Evolutionary conservation across 257 asterid genomes (phyloP), one percentile per base, ranked within the genome.

Genomic region (Cordia subcordata): DNA sequence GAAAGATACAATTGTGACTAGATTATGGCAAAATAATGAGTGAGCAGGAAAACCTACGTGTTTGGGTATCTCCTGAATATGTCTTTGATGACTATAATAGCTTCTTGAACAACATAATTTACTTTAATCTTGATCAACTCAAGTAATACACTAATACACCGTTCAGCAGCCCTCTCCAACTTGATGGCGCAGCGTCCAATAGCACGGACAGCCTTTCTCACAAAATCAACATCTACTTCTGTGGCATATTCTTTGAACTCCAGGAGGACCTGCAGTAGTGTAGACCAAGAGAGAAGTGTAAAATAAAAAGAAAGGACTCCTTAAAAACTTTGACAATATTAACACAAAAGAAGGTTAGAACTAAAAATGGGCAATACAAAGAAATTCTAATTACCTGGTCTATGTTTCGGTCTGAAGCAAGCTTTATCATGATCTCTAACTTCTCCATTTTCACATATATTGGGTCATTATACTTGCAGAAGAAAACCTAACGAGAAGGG

Each of bases 201-300:
- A 63, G 99, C 99, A 74, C 97, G 97, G 15, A 93, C 99, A 74
- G 99, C 96, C 80, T 90, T 93, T 68, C 99, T 85, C 55, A 93
- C 97, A 75, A 93, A 93, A 68, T 93, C 99, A 18, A 93, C 99
- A 70, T 93, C 99, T 47, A 93, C 99, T 78, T 93, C 99, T 21
- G 99, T 93, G 63, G 99, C 96, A 82, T 93, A 93, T 76, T 93
- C 99, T 77, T 93, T 93, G 85, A 93, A 93, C 80, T 93, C 99
- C 76, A 93, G 61, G 15, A 93, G 83, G 51, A 93, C 97, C 99
- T 93, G 10, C 4, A 54, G 16, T 42, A 61, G 72, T 49, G 56
- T 21, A 40, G 39, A 55, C 18, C 44, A 55, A 61, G 64, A 64
- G 60, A 56, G 33, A 64, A 66, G 50, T 33, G 61, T 11, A 49